A percentile compares a stretch with the other conserved stretches of the same genome.
Conservation (phyloP, 805 yeast species). For the Myxozyma neglecta region DNA sequence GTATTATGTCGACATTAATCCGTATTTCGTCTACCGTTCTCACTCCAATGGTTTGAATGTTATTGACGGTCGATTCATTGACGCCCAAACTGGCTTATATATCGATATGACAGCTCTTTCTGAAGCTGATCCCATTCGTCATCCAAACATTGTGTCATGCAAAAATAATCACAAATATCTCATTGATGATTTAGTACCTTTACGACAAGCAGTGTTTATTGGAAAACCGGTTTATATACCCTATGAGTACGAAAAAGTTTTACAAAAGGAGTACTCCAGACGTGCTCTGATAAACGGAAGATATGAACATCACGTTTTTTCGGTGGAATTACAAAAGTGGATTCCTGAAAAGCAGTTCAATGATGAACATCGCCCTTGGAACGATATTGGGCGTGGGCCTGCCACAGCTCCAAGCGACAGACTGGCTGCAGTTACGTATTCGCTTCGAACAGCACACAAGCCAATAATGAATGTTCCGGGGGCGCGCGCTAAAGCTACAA, state of each 20-base stretch:
- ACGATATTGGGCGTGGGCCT: slow-evolving; percentile 14
- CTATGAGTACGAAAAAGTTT: slow-evolving; percentile 39
- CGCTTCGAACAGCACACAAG: not conserved
- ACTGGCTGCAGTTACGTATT: not conserved
- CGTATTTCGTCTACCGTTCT: slow-evolving; percentile 52
- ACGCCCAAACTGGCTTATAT: slow-evolving; percentile 58
- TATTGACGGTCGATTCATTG: slow-evolving; percentile 61
- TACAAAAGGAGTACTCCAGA: slow-evolving; percentile 44
- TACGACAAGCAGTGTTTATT: slow-evolving; percentile 58
- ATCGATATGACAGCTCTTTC: slow-evolving; percentile 58
- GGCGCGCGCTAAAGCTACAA: not conserved
- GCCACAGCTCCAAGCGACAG: slow-evolving; percentile 7
- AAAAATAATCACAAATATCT: slow-evolving; percentile 58
- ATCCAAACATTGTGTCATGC: slow-evolving; percentile 44
- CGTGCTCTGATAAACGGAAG: slow-evolving; percentile 24
- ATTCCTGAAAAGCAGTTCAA: slow-evolving; percentile 12
- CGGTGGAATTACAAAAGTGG: slow-evolving; percentile 21
- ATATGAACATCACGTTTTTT: slow-evolving; percentile 16
- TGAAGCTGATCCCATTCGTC: slow-evolving; percentile 31
- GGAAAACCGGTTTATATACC: slow-evolving; percentile 56
- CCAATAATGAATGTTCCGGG: not conserved
- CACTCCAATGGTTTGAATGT: slow-evolving; percentile 51
- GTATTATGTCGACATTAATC: slow-evolving; percentile 50
- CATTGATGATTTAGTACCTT: slow-evolving; percentile 52
- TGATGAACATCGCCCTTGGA: slow-evolving; percentile 13